A percentile compares a stretch with the other conserved stretches of the same genome.
phyloP scores from a whole-genome alignment of 306 rosid genomes.

The Phaseolus lunatus region DNA sequence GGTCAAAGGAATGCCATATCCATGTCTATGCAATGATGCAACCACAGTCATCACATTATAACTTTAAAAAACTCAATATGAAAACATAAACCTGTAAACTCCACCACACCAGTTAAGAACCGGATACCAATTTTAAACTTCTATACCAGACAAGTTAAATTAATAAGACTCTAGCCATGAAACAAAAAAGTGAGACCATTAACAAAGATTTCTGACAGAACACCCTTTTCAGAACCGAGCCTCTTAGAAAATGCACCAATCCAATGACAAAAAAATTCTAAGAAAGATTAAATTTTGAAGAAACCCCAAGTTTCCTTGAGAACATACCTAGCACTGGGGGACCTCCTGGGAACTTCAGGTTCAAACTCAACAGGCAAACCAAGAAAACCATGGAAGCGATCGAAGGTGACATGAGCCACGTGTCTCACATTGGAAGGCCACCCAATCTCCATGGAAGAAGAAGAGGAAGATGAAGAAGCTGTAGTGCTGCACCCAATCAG shows the following conservation, averaged over 20 bases:
- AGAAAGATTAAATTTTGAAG: conserved; percentile 4
- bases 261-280: neutral
- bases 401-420: conserved; percentile 96
- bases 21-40: neutral
- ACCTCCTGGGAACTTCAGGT: conserved; percentile 90
- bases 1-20: neutral
- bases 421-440: conserved; percentile 96
- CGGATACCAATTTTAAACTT: neutral
- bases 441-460: conserved; percentile 93
- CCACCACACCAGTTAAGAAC: neutral
- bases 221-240: conserved; percentile 14
- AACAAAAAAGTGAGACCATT: neutral
- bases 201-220: conserved; percentile 28
- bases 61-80: conserved; percentile 15
- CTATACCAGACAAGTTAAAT: neutral
- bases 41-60: conserved; percentile 16
- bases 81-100: neutral
- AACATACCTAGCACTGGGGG: conserved; percentile 93
- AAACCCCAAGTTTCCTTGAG: neutral
- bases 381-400: conserved; percentile 96
- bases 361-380: conserved; percentile 97
- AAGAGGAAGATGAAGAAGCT: conserved; percentile 25
- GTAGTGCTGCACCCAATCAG: conserved; percentile 73
- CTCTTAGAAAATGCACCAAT: neutral
- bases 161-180: neutral